These are phyloP conservation scores for Cryphonectria japonica DNA, from an alignment of 2,329 filamentous ascomycete genomes.

Conservation along the genomic window DNA sequence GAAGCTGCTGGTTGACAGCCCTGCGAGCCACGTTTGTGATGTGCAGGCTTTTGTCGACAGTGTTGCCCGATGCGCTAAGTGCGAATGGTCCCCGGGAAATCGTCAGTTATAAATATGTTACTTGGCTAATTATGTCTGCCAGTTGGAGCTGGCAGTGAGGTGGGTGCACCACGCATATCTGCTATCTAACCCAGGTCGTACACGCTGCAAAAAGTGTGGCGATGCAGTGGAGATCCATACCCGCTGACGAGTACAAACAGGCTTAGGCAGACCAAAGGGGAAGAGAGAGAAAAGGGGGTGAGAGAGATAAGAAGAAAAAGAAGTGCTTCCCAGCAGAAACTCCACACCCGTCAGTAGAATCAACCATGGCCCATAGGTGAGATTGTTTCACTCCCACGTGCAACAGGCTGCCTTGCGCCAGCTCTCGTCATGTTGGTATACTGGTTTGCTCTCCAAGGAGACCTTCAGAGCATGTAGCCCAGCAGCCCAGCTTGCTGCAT, in stretches of 20 bases:
- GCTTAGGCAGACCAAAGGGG: neutral
- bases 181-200: slow-evolving; percentile 20
- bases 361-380: neutral
- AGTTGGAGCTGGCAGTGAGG: slow-evolving; percentile 7
- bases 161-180: slow-evolving; percentile 20
- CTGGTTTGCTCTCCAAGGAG: neutral
- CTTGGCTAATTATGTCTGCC: neutral
- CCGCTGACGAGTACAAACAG: neutral
- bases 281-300: neutral
- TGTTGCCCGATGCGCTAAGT: neutral
- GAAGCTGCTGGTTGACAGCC: neutral
- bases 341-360: neutral
- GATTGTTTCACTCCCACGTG: neutral
- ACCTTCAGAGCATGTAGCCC: neutral
- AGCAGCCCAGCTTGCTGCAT: neutral
- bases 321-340: neutral
- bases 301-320: neutral
- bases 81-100: neutral
- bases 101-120: neutral
- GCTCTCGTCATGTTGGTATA: neutral
- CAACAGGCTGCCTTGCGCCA: neutral
- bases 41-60: neutral
- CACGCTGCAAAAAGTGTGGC: slow-evolving; percentile 62
- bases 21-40: neutral
- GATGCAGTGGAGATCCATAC: slow-evolving; percentile 54